Evolutionary conservation across 805 yeast species (phyloP).

Genomic region (Candida vaughaniae): DNA sequence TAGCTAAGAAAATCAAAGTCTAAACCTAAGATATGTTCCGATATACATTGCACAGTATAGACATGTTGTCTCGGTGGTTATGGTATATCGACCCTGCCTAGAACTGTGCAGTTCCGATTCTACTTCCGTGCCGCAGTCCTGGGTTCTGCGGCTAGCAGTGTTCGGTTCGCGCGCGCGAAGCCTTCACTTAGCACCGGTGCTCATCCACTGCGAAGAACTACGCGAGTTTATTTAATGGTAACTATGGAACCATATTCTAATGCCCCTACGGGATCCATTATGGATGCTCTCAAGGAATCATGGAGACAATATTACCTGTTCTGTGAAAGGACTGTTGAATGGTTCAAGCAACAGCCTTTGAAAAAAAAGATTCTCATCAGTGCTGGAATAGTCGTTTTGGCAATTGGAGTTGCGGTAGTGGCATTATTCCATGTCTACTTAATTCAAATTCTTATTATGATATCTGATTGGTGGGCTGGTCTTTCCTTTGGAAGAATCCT

Average conservation of each 20-base stretch:
- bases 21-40: too few relatives aligned
- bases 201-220: too few relatives aligned
- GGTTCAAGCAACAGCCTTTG: constrained; percentile 20
- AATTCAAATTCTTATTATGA: constrained; percentile 33
- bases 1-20: too few relatives aligned
- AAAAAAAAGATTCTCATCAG: constrained; percentile 18
- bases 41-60: too few relatives aligned
- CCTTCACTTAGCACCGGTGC: too few relatives aligned
- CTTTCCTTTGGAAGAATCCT: constrained; percentile 42
- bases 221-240: too few relatives aligned
- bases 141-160: too few relatives aligned
- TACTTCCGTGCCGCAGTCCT: too few relatives aligned
- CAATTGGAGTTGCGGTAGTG: neutral
- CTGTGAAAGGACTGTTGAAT: constrained; percentile 8
- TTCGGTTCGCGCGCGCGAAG: too few relatives aligned
- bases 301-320: constrained; percentile 1
- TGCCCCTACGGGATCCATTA: neutral
- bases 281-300: constrained; percentile 1
- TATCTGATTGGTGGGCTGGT: constrained; percentile 47
- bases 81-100: too few relatives aligned
- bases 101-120: too few relatives aligned
- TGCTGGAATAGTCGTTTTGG: constrained; percentile 14
- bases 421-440: constrained; percentile 35
- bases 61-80: too few relatives aligned
- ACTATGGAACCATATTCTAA: neutral